Base-by-base conservation (phyloP, 2,329 filamentous ascomycete genomes). In the Didymellaceae sp. region DNA sequence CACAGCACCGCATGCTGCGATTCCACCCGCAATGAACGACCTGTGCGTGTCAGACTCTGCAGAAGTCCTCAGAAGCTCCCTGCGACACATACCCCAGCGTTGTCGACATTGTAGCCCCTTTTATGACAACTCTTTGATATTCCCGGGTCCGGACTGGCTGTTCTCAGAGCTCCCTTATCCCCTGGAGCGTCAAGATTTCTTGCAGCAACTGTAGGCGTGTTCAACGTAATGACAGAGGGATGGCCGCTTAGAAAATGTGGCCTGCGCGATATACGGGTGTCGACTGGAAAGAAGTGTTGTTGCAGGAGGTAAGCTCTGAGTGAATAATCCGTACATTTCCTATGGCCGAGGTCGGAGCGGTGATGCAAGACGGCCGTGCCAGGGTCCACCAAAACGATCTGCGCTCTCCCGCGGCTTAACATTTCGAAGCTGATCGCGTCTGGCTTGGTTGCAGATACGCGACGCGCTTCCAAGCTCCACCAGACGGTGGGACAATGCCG, bases 1-100 rank as follows among this genome's bases (percentile, higher is more conserved):
- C 50, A 99, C 94, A 59, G 94, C 94, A 70, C 94, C 94, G 77
- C 93, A 97, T 60, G 94, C 94, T 71, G 94, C 94, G 70, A 99
- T 89, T 72, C 94, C 94, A 72, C 94, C 94, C 49, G 94, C 93
- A 67, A 97, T 86, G 80, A 99, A 99, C 55, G 91, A 90, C 62
- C 92, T 85, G 43, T 6, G 16, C 3, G n/a, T 6, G 21, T 28
- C 20, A 37, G 48, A 57, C 26, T 56, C 42, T 32, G 31, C 3
- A 8, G 5, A 22, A 8, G 9, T 4, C 2, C 6, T 13, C n/a
- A 13, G 0, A 22, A 5, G 14, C 17, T 11, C 4, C 11, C 3
- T 13, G 18, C 22, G 34, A 53, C 26, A 42, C 67, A 37, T 71
- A 76, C 74, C 78, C 78, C 37, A 75, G 66, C n/a, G 77, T 79